phyloP scores from a whole-genome alignment of 2,329 filamentous ascomycete species.

The Aureobasidium zeae region DNA sequence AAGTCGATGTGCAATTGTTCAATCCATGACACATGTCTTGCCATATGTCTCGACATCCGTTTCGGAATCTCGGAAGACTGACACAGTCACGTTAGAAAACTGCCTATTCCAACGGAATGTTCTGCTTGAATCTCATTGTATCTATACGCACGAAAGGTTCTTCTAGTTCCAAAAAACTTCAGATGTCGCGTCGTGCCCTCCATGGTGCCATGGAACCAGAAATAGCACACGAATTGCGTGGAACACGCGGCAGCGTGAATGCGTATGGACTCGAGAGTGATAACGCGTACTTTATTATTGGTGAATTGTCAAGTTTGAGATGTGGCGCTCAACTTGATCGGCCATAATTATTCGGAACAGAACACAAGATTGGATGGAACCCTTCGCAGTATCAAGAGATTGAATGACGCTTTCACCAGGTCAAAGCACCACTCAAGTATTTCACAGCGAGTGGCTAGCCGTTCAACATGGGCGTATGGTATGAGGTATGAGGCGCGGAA shows the following conservation, averaged over 20 bases:
- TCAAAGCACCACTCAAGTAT: conserved; percentile 8
- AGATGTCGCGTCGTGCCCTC: background rate
- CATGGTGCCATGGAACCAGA: background rate
- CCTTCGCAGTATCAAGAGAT: background rate
- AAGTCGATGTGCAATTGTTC: background rate
- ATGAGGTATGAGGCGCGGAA: conserved; percentile 15
- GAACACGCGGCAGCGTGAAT: conserved; percentile 1
- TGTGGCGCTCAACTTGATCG: too few species aligned
- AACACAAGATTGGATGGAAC: background rate
- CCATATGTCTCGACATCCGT: conserved; percentile 1
- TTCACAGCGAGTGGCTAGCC: background rate
- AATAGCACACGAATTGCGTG: conserved; percentile 8
- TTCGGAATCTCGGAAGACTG: background rate
- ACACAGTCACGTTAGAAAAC: too few species aligned
- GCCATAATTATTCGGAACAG: background rate
- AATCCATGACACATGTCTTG: conserved; percentile 4
- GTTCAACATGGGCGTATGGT: conserved; percentile 1
- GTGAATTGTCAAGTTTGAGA: background rate
- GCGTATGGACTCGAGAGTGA: background rate
- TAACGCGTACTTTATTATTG: background rate
- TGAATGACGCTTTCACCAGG: conserved; percentile 1
- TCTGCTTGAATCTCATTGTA: too few species aligned
- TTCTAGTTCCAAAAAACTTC: too few species aligned
- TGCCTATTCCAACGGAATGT: too few species aligned
- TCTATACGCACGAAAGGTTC: too few species aligned